phyloP scores from a whole-genome alignment of 345 rosid genomes.

The Murraya paniculata region DNA sequence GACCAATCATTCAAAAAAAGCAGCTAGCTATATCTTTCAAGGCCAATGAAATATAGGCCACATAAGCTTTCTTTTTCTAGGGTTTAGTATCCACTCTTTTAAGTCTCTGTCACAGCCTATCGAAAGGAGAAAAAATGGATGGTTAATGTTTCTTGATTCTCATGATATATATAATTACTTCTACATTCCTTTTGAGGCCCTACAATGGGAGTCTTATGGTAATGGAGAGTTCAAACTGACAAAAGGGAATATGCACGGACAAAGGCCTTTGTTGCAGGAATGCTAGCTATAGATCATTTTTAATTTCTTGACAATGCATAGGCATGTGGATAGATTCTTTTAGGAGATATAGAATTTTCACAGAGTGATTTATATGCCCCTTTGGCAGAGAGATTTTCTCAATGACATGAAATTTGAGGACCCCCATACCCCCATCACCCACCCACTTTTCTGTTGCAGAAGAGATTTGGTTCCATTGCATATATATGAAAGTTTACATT shows the following conservation, averaged over 20 bases:
- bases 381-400: conserved; percentile 19
- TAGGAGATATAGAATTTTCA: conserved; percentile 29
- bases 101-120: too few relatives aligned
- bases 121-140: too few relatives aligned
- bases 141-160: conserved; percentile 18
- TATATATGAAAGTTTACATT: too few relatives aligned
- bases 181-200: conserved; percentile 19
- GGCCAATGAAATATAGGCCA: neutral
- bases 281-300: conserved; percentile 32
- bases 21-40: neutral
- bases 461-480: too few relatives aligned
- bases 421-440: conserved; percentile 1
- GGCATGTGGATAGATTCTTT: conserved; percentile 45
- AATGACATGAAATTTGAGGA: conserved; percentile 26
- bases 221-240: conserved; percentile 39
- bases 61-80: neutral
- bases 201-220: conserved; percentile 18
- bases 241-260: conserved; percentile 35
- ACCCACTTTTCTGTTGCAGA: neutral
- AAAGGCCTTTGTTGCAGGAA: conserved; percentile 31
- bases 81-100: neutral
- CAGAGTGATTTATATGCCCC: conserved; percentile 16
- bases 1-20: conserved; percentile 1
- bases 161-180: too few relatives aligned
- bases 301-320: conserved; percentile 26